A percentile compares a stretch with the other conserved stretches of the same genome.
These are phyloP conservation scores for Andrographis paniculata DNA, from an alignment of 305 asterid genomes.

Conservation along the genomic window DNA sequence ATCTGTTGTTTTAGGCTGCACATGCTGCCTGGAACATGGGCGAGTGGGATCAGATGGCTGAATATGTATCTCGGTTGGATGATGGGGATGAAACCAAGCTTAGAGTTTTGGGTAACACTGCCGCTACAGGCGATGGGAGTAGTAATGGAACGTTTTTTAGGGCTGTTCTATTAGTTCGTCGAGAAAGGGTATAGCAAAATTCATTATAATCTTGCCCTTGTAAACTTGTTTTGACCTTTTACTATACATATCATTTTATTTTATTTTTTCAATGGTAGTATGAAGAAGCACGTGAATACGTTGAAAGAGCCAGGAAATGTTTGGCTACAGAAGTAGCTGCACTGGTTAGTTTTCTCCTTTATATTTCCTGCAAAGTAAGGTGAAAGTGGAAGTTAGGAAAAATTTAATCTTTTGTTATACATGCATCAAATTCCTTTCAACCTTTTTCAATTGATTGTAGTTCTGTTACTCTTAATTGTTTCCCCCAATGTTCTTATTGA, in stretches of 20 bases:
- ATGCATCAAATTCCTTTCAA: too few species aligned
- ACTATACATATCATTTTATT: conserved; percentile 19
- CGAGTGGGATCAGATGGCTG: conserved; percentile 99
- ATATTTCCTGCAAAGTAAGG: background rate
- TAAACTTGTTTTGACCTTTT: too few species aligned
- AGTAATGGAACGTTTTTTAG: conserved; percentile 89
- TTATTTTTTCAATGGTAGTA: conserved; percentile 43
- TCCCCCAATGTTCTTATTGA: conserved; percentile 7
- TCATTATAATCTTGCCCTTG: conserved; percentile 10
- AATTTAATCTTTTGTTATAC: background rate
- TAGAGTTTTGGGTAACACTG: conserved; percentile 90
- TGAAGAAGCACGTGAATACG: conserved; percentile 93
- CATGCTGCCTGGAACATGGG: conserved; percentile 99
- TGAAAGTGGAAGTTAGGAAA: background rate
- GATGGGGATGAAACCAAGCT: conserved; percentile 98
- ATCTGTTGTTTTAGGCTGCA: conserved; percentile 64
- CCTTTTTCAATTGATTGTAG: background rate
- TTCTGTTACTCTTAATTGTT: background rate
- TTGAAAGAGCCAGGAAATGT: conserved; percentile 95
- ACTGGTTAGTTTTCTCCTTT: conserved; percentile 57
- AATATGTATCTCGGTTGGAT: conserved; percentile 91
- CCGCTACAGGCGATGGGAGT: conserved; percentile 93
- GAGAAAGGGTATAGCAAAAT: conserved; percentile 61
- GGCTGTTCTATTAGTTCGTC: conserved; percentile 89
- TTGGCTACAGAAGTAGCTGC: conserved; percentile 99